Evolutionary conservation across 208 protist species (phyloP).

Genomic region (Wallacemonas rigidus): DNA sequence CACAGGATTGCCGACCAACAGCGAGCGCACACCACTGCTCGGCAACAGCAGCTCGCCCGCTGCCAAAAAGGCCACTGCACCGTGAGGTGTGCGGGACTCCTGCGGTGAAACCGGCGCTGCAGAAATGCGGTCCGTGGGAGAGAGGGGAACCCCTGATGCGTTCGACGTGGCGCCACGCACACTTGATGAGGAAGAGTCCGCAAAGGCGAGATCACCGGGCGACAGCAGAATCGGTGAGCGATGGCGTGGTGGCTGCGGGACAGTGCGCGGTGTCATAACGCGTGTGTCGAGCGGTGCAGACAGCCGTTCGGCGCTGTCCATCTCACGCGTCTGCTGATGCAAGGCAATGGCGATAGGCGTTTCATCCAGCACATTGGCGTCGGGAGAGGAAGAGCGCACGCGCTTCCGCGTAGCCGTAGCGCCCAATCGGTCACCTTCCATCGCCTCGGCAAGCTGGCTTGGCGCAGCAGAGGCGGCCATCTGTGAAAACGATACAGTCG

Average conservation of each 20-base stretch:
- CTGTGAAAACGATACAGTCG: slow-evolving; percentile 8
- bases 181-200: not conserved
- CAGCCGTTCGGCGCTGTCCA: too few relatives aligned
- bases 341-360: slow-evolving; percentile 6
- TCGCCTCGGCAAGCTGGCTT: not conserved
- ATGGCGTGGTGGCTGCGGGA: not conserved
- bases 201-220: slow-evolving; percentile 7
- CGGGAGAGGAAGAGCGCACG: too few relatives aligned
- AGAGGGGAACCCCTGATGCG: too few relatives aligned
- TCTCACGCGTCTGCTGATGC: not conserved
- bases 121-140: too few relatives aligned
- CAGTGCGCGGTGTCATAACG: not conserved
- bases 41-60: not conserved
- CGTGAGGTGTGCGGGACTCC: not conserved
- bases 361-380: slow-evolving; percentile 5
- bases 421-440: not conserved
- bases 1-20: too few relatives aligned
- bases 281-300: not conserved
- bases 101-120: too few relatives aligned
- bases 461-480: not conserved
- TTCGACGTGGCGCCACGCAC: not conserved
- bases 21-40: too few relatives aligned
- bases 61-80: not conserved
- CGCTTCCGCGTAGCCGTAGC: too few relatives aligned
- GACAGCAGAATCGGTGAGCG: slow-evolving; percentile 11